Percentiles rank a stretch among this genome's conserved stretches.
Conservation (phyloP, 1,284 basidiomycete genomes). For the Sporisorium exsertum region DNA sequence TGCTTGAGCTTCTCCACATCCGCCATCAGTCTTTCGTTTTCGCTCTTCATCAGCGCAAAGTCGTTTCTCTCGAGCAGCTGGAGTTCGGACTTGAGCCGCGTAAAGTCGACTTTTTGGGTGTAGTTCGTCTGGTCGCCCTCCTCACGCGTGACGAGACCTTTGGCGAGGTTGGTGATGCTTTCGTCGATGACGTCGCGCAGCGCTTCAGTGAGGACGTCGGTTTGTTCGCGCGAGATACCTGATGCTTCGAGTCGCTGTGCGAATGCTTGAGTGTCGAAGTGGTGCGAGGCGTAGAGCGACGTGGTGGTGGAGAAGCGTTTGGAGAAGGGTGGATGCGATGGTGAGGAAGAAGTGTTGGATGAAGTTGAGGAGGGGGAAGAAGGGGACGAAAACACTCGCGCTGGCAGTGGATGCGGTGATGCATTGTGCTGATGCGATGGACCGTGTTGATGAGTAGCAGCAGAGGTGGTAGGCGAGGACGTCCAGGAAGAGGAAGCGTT, state of each 20-base stretch:
- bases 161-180: conserved; percentile 62
- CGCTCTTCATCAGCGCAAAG: conserved; percentile 91
- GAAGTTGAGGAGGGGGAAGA: conserved; percentile 18
- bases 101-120: conserved; percentile 82
- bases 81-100: conserved; percentile 93
- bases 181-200: conserved; percentile 66
- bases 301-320: conserved; percentile 45
- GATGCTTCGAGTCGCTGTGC: conserved; percentile 65
- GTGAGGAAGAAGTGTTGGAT: conserved; percentile 9
- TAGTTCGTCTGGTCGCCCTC: conserved; percentile 66
- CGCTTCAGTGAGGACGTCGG: conserved; percentile 64
- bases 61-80: conserved; percentile 98
- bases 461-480: conserved; percentile 9
- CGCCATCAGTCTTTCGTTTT: conserved; percentile 88
- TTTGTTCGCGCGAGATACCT: conserved; percentile 64
- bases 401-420: conserved; percentile 29
- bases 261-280: conserved; percentile 67
- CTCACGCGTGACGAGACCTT: conserved; percentile 63
- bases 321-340: conserved; percentile 18
- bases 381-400: conserved; percentile 24
- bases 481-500: conserved; percentile 32
- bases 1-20: conserved; percentile 98
- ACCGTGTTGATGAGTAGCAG: neutral
- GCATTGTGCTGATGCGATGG: conserved; percentile 7
- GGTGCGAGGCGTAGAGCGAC: conserved; percentile 41